Conservation (phyloP, 2,329 filamentous ascomycete species). For the Pseudovirgaria hyperparasitica region DNA sequence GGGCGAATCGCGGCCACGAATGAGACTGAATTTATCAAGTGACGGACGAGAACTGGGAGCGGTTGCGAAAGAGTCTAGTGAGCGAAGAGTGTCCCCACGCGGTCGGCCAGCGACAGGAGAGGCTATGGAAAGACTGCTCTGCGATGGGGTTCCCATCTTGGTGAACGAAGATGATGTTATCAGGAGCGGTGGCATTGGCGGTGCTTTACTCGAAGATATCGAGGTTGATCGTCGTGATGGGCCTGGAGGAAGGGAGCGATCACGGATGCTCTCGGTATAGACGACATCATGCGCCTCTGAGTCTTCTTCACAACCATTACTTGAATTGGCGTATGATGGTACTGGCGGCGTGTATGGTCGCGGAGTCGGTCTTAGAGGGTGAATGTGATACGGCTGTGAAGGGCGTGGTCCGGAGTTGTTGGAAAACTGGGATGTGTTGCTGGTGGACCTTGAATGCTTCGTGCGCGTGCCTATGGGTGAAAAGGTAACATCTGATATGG, state of each 20-base stretch:
- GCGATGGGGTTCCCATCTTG: conserved; percentile 36
- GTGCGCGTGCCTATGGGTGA: conserved; percentile 24
- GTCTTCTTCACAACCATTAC: conserved; percentile 30
- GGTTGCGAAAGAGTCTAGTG: conserved; percentile 33
- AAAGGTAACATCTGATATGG: conserved; percentile 32
- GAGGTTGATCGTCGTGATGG: conserved; percentile 30
- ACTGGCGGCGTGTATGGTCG: conserved; percentile 41
- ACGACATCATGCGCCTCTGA: conserved; percentile 35
- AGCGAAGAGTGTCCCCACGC: conserved; percentile 36
- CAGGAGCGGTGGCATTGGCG: conserved; percentile 19
- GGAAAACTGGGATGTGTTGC: conserved; percentile 42
- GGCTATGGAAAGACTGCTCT: conserved; percentile 38
- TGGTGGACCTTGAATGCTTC: conserved; percentile 39
- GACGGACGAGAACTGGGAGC: conserved; percentile 43
- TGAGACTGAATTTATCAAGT: conserved; percentile 41
- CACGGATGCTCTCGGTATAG: conserved; percentile 24
- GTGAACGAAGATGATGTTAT: conserved; percentile 27
- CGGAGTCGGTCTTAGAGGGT: conserved; percentile 43
- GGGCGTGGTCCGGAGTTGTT: conserved; percentile 35
- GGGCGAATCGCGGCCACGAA: conserved; percentile 34
- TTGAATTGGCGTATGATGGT: conserved; percentile 35
- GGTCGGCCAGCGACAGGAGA: conserved; percentile 31
- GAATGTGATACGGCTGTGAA: conserved; percentile 38
- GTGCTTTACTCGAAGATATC: conserved; percentile 26
- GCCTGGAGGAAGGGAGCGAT: too few relatives aligned